Evolutionary conservation across 306 rosid genomes (phyloP), one percentile per base, ranked within the genome.

Genomic region (Mimosa bimucronata): DNA sequence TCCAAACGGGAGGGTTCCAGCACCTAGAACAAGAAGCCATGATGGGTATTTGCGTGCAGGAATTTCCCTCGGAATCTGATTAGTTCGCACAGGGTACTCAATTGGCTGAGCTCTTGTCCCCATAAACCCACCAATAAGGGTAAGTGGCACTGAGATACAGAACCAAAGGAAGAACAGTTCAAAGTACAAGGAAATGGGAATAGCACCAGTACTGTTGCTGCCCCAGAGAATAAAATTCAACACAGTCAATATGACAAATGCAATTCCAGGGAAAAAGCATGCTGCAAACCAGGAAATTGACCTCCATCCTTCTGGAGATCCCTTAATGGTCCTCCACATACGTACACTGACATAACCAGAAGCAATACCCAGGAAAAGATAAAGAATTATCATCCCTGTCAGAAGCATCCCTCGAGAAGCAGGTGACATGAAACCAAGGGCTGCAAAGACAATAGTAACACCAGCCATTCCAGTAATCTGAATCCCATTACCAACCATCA

Each of bases 21-120:
- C 97, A 68, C 98, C 98, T 16, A 94, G 97, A 84, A 94, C 92
- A 80, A 94, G 97, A 85, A 94, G 90, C 98, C 97, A 92, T n/a
- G 98, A 92, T 61, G 98, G 97, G 78, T 94, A 92, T 86, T 91
- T 94, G 45, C 97, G 93, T 0, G 90, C 90, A 45, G 97, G 98
- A 73, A 94, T 89, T 85, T 94, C 98, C 86, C 98, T 88, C 3
- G 98, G 97, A 74, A 94, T 94, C 89, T 94, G 98, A 87, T 94
- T 92, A 76, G 98, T 94, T 66, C 98, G 83, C 69, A 91, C 97
- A 25, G 98, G 98, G 84, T 58, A 94, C 50, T 87, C 85, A 81
- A 94, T 94, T 74, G 85, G 86, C 82, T 78, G 87, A 41, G 97
- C 87, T 84, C 89, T 90, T 65, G 98, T 91, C 26, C 93, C 98